These are phyloP conservation scores for Crassisporium funariophilum DNA, from an alignment of 768 basidiomycete species.

Conservation along the genomic window DNA sequence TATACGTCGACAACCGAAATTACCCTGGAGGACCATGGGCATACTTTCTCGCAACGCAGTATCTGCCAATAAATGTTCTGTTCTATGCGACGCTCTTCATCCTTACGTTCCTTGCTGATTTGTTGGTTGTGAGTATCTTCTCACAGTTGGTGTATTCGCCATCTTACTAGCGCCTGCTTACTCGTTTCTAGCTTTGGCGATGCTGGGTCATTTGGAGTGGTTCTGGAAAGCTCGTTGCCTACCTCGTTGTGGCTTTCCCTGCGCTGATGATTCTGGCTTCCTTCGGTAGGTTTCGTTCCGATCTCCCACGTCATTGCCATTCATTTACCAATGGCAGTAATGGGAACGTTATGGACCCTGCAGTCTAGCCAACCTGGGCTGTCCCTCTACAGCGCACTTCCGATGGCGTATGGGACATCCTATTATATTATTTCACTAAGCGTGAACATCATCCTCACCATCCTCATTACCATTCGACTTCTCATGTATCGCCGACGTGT, in stretches of 20 bases:
- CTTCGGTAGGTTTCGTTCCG: slow-evolving; percentile 34
- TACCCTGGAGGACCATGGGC: slow-evolving; percentile 46
- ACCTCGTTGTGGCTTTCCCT: slow-evolving; percentile 38
- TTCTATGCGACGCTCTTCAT: slow-evolving; percentile 46
- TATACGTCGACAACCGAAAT: slow-evolving; percentile 45
- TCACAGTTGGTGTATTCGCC: background rate
- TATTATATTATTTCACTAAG: slow-evolving; percentile 42
- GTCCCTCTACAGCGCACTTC: slow-evolving; percentile 39
- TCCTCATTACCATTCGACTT: slow-evolving; percentile 40
- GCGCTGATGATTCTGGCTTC: slow-evolving; percentile 38
- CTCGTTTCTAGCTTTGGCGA: slow-evolving; percentile 40
- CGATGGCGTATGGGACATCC: slow-evolving; percentile 37
- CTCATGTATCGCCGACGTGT: slow-evolving; percentile 33
- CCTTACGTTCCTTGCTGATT: slow-evolving; percentile 43
- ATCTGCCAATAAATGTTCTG: slow-evolving; percentile 43
- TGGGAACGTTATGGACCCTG: slow-evolving; percentile 46
- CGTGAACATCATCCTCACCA: slow-evolving; percentile 42
- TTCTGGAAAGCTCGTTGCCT: slow-evolving; percentile 32
- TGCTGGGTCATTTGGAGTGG: slow-evolving; percentile 50
- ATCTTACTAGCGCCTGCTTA: background rate
- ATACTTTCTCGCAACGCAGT: slow-evolving; percentile 44
- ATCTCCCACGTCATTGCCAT: background rate
- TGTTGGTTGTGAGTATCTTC: slow-evolving; percentile 38
- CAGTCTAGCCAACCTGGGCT: slow-evolving; percentile 43
- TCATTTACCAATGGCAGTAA: slow-evolving; percentile 22